Evolutionary conservation across 192 early-diverging fungal species (phyloP).

Genomic region (Pilobolus umbonatus): DNA sequence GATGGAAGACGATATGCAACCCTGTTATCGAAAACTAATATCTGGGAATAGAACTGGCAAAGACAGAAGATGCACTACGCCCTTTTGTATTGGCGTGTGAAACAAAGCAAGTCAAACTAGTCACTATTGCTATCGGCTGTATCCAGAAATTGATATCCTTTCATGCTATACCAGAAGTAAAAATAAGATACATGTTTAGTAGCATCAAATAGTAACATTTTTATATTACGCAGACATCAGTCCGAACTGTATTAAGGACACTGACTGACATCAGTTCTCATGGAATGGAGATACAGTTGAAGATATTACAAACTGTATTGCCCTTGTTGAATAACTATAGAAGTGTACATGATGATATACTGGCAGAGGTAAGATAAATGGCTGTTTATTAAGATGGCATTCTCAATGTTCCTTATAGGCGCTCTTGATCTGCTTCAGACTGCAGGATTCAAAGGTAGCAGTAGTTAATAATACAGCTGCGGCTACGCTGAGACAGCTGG

Average conservation of each 20-base stretch:
- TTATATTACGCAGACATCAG: constrained; percentile 37
- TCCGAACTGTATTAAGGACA: constrained; percentile 60
- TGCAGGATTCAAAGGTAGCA: constrained; percentile 80
- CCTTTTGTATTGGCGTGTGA: constrained; percentile 88
- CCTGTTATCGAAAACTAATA: background rate
- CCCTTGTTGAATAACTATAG: constrained; percentile 84
- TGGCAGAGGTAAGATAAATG: constrained; percentile 65
- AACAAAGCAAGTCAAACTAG: constrained; percentile 76
- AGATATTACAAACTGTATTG: constrained; percentile 86
- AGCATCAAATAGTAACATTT: background rate
- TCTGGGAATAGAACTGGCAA: constrained; percentile 54
- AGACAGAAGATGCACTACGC: constrained; percentile 71
- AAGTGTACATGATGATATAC: constrained; percentile 67
- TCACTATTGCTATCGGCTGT: constrained; percentile 77
- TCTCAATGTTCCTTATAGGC: constrained; percentile 41
- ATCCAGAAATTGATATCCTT: constrained; percentile 73
- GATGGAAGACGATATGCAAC: background rate
- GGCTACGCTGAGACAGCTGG: constrained; percentile 79
- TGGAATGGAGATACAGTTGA: constrained; percentile 86
- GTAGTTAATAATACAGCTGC: constrained; percentile 84
- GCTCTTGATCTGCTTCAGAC: constrained; percentile 72
- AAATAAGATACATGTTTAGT: background rate
- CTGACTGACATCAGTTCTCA: constrained; percentile 64
- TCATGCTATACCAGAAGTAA: constrained; percentile 68
- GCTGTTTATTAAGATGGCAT: background rate